These are phyloP conservation scores for Corymbia calophylla DNA, from an alignment of 441 rosid species.

Conservation along the genomic window DNA sequence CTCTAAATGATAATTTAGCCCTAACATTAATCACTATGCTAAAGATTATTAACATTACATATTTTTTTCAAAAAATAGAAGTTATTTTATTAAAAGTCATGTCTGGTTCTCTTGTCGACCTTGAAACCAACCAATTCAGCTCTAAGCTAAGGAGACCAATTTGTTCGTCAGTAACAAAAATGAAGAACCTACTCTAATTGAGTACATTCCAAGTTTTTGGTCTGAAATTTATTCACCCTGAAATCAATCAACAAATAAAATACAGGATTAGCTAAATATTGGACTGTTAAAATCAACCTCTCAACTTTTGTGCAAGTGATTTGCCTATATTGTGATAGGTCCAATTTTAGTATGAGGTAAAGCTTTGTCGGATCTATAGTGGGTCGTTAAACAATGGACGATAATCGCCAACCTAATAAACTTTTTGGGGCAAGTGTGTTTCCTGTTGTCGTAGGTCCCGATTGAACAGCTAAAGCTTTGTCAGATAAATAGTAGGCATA, in stretches of 20 bases:
- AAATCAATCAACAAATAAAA: background rate
- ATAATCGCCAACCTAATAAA: background rate
- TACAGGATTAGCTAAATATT: background rate
- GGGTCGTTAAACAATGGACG: background rate
- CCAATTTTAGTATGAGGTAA: background rate
- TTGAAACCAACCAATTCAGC: background rate
- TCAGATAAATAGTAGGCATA: background rate
- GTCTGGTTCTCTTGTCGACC: accelerated
- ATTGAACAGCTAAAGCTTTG: background rate
- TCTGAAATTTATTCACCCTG: background rate
- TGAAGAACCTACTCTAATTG: background rate
- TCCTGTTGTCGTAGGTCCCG: background rate
- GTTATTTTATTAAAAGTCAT: background rate
- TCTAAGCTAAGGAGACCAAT: background rate
- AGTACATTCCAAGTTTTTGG: background rate
- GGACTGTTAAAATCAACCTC: background rate
- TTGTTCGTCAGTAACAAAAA: background rate
- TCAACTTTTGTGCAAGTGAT: background rate
- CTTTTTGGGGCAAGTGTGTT: background rate
- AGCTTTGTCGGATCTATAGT: background rate
- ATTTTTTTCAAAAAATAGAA: background rate
- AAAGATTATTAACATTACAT: background rate
- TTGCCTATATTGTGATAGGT: background rate
- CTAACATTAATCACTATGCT: background rate
- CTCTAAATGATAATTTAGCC: too few species aligned